A percentile compares a stretch with the other conserved stretches of the same genome.
Evolutionary conservation across 2,329 filamentous ascomycete genomes (phyloP).

Genomic region (Phaeomoniella chlamydospora): DNA sequence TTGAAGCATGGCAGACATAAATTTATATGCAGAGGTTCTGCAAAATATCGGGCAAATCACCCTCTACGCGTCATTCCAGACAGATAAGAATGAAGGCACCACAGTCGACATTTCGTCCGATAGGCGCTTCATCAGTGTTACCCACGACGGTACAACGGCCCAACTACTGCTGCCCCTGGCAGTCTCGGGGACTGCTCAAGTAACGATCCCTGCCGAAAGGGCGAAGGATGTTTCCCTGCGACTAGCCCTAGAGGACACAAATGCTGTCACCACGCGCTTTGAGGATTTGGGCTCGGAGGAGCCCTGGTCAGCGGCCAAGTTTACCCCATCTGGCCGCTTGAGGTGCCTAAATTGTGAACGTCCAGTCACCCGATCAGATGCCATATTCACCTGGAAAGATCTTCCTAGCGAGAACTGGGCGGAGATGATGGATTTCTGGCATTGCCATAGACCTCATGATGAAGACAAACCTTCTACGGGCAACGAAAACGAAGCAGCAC

Average conservation of each 20-base stretch:
- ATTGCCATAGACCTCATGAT: conserved; percentile 77
- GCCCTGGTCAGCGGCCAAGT: conserved; percentile 15
- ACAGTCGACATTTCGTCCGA: conserved; percentile 28
- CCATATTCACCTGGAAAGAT: conserved; percentile 62
- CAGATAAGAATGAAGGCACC: conserved; percentile 26
- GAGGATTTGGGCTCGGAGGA: conserved; percentile 5
- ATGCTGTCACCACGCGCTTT: conserved; percentile 3
- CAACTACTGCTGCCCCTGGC: conserved; percentile 31
- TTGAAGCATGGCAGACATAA: conserved; percentile 6
- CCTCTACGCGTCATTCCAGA: conserved; percentile 37
- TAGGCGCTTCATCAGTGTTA: conserved; percentile 25
- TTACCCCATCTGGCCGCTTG: conserved; percentile 24
- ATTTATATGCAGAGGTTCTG: conserved; percentile 45
- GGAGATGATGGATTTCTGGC: conserved; percentile 99
- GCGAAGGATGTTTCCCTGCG: conserved; percentile 37
- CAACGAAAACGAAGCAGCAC: conserved; percentile 32
- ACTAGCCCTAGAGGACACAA: conserved; percentile 33
- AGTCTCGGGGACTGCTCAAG: conserved; percentile 27
- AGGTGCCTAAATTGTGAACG: conserved; percentile 22
- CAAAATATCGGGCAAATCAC: conserved; percentile 46
- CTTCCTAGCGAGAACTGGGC: conserved; percentile 95
- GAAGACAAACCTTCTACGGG: conserved; percentile 20
- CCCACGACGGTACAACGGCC: conserved; percentile 29
- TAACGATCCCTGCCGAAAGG: conserved; percentile 30
- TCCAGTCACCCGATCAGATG: conserved; percentile 13